A percentile compares a stretch with the other conserved stretches of the same genome.
Evolutionary conservation across 192 early-diverging fungal species (phyloP).

Genomic region (Coemansia sp.): DNA sequence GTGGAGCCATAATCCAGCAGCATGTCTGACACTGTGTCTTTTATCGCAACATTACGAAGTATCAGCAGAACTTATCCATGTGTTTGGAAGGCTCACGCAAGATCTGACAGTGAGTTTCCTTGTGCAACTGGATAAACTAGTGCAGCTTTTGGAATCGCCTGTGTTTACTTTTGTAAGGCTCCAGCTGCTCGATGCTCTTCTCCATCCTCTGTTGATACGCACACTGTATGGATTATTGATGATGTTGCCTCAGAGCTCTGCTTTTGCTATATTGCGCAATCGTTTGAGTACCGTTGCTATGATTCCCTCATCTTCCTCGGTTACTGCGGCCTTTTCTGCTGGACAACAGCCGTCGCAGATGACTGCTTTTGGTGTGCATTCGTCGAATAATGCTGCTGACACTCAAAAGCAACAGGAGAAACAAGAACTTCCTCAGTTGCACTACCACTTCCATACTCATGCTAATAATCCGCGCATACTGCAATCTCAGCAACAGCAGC

Average conservation of each 20-base stretch:
- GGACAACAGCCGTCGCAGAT: not conserved
- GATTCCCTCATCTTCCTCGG: slow-evolving; percentile 1
- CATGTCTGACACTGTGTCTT: slow-evolving; percentile 90
- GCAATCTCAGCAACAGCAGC: not conserved
- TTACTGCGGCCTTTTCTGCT: slow-evolving; percentile 4
- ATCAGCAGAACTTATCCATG: slow-evolving; percentile 73
- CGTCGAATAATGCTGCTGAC: not conserved
- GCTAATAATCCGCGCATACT: slow-evolving; percentile 6
- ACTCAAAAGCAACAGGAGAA: slow-evolving; percentile 2
- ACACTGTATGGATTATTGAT: slow-evolving; percentile 95
- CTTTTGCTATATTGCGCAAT: slow-evolving; percentile 93
- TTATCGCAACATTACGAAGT: slow-evolving; percentile 97
- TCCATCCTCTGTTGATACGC: slow-evolving; percentile 87
- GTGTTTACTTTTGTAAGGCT: slow-evolving; percentile 95
- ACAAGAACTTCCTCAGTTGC: not conserved
- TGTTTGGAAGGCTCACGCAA: slow-evolving; percentile 75
- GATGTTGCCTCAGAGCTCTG: slow-evolving; percentile 94
- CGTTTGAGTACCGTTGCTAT: slow-evolving; percentile 79
- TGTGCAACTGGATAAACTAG: slow-evolving; percentile 97
- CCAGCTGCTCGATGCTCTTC: slow-evolving; percentile 89
- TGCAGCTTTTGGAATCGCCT: slow-evolving; percentile 95
- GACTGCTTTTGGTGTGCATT: not conserved
- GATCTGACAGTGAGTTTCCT: slow-evolving; percentile 93
- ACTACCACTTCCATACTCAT: slow-evolving; percentile 33
- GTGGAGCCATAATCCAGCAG: slow-evolving; percentile 97